Percentiles rank a stretch among this genome's conserved stretches.
phyloP scores from a whole-genome alignment of 2,329 filamentous ascomycete genomes.

The Leptographium wingfieldii region DNA sequence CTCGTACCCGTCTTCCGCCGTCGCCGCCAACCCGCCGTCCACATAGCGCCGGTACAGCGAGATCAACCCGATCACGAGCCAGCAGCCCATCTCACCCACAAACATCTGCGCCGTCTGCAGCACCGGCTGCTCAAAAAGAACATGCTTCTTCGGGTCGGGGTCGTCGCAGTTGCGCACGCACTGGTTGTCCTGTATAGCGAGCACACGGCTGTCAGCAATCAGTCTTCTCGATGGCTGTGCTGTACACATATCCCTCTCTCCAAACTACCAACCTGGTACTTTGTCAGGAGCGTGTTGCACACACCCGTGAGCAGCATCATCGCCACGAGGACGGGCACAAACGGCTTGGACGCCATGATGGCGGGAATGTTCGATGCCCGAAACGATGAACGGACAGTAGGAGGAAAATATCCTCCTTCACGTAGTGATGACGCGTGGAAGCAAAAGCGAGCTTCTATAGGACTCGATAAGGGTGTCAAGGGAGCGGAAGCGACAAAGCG shows the following conservation, averaged over 20 bases:
- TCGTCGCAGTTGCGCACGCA: constrained; percentile 83
- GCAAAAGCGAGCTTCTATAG: not conserved
- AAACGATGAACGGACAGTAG: not conserved
- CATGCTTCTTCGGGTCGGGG: constrained; percentile 49
- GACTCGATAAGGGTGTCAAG: not conserved
- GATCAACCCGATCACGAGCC: constrained; percentile 70
- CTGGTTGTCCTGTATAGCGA: constrained; percentile 68
- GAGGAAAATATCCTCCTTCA: not conserved
- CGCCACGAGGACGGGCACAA: constrained; percentile 74
- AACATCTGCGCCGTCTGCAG: constrained; percentile 98
- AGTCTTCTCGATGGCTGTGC: no score
- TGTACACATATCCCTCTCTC: no score
- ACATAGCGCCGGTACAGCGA: constrained; percentile 50
- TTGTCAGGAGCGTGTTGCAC: constrained; percentile 93
- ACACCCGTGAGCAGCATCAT: constrained; percentile 97
- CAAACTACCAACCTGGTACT: constrained; percentile 57
- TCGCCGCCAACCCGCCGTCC: constrained; percentile 15
- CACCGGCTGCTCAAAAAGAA: constrained; percentile 85
- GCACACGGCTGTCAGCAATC: not conserved
- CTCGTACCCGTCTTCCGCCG: constrained; percentile 47
- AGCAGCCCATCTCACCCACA: constrained; percentile 88
- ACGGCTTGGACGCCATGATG: constrained; percentile 55
- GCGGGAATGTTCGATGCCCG: not conserved
- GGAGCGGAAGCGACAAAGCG: not conserved
- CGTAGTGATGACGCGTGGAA: no score